phyloP scores from a whole-genome alignment of 1,284 basidiomycete species.

The Trametes versicolor region DNA sequence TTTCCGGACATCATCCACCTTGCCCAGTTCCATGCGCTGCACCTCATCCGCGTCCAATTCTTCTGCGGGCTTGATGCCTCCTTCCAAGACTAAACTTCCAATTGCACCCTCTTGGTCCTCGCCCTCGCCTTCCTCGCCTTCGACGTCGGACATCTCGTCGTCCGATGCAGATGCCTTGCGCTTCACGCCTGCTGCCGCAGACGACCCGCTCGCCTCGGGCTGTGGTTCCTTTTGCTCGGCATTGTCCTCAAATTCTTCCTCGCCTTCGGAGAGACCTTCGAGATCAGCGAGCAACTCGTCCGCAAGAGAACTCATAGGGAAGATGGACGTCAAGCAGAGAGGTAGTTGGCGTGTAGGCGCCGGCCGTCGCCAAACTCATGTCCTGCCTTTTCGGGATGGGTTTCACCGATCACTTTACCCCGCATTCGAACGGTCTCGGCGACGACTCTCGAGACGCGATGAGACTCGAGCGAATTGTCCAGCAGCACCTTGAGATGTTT shows the following conservation, averaged over 20 bases:
- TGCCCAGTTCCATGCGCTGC: conserved; percentile 88
- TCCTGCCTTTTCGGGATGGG: conserved; percentile 7
- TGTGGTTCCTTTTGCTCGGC: conserved; percentile 44
- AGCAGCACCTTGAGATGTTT: too few species aligned
- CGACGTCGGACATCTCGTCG: conserved; percentile 61
- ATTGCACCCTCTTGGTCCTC: conserved; percentile 54
- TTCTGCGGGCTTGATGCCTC: conserved; percentile 91
- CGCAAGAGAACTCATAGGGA: conserved; percentile 76
- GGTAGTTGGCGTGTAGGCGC: conserved; percentile 7
- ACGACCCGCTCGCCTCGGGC: conserved; percentile 42
- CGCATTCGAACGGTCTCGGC: background rate
- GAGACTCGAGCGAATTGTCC: background rate
- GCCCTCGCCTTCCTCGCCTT: conserved; percentile 50
- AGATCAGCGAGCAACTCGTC: conserved; percentile 92
- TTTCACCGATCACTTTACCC: conserved; percentile 15
- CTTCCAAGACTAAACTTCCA: conserved; percentile 82
- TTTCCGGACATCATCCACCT: conserved; percentile 84
- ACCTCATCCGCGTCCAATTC: conserved; percentile 95
- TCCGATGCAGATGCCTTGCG: conserved; percentile 65
- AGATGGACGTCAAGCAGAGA: conserved; percentile 12
- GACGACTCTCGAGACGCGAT: background rate
- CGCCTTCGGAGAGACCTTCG: conserved; percentile 77
- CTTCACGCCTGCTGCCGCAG: conserved; percentile 55
- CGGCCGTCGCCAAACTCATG: background rate
- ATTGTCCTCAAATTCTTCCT: conserved; percentile 60